phyloP scores from a whole-genome alignment of 2,329 filamentous ascomycete genomes.

The Colletotrichum chrysophilum region DNA sequence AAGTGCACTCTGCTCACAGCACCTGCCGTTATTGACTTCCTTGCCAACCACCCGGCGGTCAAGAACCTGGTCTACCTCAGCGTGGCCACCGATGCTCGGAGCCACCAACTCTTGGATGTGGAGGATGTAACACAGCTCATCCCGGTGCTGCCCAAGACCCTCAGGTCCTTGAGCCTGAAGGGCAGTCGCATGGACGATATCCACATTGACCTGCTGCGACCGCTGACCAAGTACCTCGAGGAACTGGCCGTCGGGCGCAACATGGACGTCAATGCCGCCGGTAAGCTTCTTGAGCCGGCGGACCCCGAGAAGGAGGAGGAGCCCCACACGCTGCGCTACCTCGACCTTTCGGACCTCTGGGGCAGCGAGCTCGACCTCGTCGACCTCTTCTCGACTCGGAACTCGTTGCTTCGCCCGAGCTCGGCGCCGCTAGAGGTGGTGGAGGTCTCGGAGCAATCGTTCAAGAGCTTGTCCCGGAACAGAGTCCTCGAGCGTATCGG shows the following conservation, averaged over 20 bases:
- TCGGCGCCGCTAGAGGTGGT: conserved; percentile 77
- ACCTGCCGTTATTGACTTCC: conserved; percentile 70
- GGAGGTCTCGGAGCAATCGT: conserved; percentile 74
- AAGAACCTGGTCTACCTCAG: conserved; percentile 74
- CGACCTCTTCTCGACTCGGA: conserved; percentile 51
- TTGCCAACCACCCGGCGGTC: conserved; percentile 73
- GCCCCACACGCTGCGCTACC: conserved; percentile 71
- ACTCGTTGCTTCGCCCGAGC: conserved; percentile 61
- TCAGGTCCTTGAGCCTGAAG: conserved; percentile 78
- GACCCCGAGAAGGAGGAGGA: conserved; percentile 38
- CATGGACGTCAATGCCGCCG: conserved; percentile 69
- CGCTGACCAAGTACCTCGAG: conserved; percentile 74
- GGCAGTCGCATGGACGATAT: conserved; percentile 72
- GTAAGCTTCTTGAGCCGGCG: conserved; percentile 64
- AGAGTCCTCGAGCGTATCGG: conserved; percentile 66
- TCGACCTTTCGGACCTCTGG: conserved; percentile 77
- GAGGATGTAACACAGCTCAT: conserved; percentile 70
- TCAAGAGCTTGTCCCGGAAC: conserved; percentile 66
- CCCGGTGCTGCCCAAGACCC: conserved; percentile 66
- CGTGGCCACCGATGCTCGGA: conserved; percentile 73
- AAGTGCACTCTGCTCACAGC: conserved; percentile 76
- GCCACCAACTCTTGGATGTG: conserved; percentile 72
- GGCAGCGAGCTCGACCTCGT: conserved; percentile 65
- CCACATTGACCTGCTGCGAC: conserved; percentile 68
- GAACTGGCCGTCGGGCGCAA: conserved; percentile 77